phyloP scores from a whole-genome alignment of 2,329 filamentous ascomycete genomes.

The Pseudovirgaria hyperparasitica region DNA sequence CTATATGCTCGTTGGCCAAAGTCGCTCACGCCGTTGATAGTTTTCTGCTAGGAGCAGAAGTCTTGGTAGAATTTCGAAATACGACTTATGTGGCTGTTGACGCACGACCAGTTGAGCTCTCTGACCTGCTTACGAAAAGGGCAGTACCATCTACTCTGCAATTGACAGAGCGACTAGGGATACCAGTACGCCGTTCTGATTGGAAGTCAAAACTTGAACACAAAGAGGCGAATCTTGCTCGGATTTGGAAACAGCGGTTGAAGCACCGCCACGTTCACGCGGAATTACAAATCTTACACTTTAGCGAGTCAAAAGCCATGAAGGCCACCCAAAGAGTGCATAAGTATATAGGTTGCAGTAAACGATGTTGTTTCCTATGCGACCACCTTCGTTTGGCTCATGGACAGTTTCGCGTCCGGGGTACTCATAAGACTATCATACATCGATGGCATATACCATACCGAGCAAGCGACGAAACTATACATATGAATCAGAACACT shows the following conservation, averaged over 20 bases:
- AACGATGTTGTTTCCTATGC: conserved; percentile 1
- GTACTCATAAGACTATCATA: conserved; percentile 1
- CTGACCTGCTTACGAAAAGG: too few species aligned
- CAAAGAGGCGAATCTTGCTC: background rate
- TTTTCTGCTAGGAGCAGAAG: too few species aligned
- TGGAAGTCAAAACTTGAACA: conserved; percentile 1
- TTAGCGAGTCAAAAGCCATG: background rate
- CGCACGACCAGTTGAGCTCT: too few species aligned
- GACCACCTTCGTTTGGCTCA: background rate
- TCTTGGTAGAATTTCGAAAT: too few species aligned
- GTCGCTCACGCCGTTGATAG: too few species aligned
- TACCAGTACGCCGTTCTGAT: background rate
- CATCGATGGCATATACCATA: conserved; percentile 1
- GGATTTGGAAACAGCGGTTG: background rate
- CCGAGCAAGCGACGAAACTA: too few species aligned
- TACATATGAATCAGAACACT: too few species aligned
- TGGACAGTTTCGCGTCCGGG: background rate
- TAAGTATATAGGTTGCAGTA: conserved; percentile 1
- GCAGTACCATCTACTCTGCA: too few species aligned
- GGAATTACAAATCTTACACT: conserved; percentile 1
- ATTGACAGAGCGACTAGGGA: background rate
- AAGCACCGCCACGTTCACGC: background rate
- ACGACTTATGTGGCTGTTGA: too few species aligned
- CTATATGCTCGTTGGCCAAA: too few species aligned
- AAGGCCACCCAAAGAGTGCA: background rate